A percentile compares a stretch with the other conserved stretches of the same genome.
phyloP scores from a whole-genome alignment of 768 basidiomycete species.

The Collybiopsis luxurians region DNA sequence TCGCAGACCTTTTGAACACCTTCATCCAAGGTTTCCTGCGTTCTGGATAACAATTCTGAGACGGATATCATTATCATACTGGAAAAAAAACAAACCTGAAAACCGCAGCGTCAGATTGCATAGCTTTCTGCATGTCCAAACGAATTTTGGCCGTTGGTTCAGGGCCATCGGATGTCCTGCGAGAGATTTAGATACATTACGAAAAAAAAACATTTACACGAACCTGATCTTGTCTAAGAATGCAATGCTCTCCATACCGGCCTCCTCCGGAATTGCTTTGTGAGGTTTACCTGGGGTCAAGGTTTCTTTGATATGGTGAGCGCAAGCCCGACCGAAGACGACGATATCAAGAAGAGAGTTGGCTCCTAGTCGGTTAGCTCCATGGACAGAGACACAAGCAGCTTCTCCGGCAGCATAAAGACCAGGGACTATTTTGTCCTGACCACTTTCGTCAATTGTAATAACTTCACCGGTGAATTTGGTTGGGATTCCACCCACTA shows the following conservation, averaged over 20 bases:
- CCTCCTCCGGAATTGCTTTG: conserved; percentile 81
- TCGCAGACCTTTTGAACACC: conserved; percentile 84
- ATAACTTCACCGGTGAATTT: conserved; percentile 97
- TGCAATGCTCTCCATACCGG: conserved; percentile 81
- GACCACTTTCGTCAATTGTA: conserved; percentile 82
- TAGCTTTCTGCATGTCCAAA: conserved; percentile 97
- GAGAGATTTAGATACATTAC: not conserved
- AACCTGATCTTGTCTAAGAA: conserved; percentile 85
- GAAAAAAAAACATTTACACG: conserved; percentile 4
- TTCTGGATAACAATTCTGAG: conserved; percentile 43
- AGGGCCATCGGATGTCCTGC: conserved; percentile 73
- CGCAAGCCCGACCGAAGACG: conserved; percentile 98
- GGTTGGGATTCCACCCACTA: conserved; percentile 99
- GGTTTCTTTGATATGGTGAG: conserved; percentile 94
- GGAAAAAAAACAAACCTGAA: conserved; percentile 61
- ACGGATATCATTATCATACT: not conserved
- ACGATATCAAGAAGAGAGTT: conserved; percentile 99
- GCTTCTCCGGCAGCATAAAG: conserved; percentile 99
- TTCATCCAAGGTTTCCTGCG: conserved; percentile 85
- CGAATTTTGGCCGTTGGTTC: conserved; percentile 89
- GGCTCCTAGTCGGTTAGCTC: conserved; percentile 98
- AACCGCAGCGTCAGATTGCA: conserved; percentile 97
- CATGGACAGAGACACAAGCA: conserved; percentile 98
- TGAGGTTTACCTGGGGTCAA: conserved; percentile 89
- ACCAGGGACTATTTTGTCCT: conserved; percentile 93